phyloP scores from a whole-genome alignment of 495 filamentous ascomycete genomes.

The Hypoxylon lienhwacheense region DNA sequence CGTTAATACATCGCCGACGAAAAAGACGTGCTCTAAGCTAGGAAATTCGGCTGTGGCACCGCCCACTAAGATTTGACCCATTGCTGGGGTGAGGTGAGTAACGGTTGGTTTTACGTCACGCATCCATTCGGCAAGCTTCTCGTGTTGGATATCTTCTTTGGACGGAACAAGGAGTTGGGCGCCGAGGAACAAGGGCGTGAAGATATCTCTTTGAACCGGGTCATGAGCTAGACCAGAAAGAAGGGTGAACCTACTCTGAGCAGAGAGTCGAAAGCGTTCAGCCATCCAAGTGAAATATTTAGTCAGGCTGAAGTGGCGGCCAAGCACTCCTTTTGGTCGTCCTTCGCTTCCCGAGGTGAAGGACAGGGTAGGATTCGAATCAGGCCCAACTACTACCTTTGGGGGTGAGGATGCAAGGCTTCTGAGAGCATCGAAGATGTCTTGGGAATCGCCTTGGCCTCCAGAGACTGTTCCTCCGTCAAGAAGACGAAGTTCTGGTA shows the following conservation, averaged over 20 bases:
- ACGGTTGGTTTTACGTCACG: conserved; percentile 73
- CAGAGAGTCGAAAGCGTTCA: conserved; percentile 71
- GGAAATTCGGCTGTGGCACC: conserved; percentile 79
- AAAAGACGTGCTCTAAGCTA: conserved; percentile 78
- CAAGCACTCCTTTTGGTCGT: conserved; percentile 84
- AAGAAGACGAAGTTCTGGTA: conserved; percentile 73
- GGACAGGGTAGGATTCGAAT: conserved; percentile 77
- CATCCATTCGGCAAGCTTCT: conserved; percentile 92
- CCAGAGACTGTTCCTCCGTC: conserved; percentile 76
- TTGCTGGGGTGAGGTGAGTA: conserved; percentile 90
- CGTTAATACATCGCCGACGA: conserved; percentile 90
- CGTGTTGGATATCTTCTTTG: conserved; percentile 83
- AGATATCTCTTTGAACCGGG: conserved; percentile 65
- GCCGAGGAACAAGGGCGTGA: conserved; percentile 88
- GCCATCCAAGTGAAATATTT: conserved; percentile 96
- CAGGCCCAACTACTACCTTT: conserved; percentile 83
- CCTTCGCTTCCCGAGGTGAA: conserved; percentile 91
- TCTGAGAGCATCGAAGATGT: conserved; percentile 62
- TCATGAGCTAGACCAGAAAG: conserved; percentile 86
- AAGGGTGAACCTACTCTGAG: conserved; percentile 81
- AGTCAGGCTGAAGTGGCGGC: conserved; percentile 83
- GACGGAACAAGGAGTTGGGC: conserved; percentile 80
- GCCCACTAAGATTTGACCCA: conserved; percentile 94
- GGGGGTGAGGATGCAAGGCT: conserved; percentile 59
- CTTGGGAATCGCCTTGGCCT: conserved; percentile 64